These are phyloP conservation scores for Pseudomicrostroma phylloplanum DNA, from an alignment of 1,284 basidiomycete genomes.

Conservation along the genomic window DNA sequence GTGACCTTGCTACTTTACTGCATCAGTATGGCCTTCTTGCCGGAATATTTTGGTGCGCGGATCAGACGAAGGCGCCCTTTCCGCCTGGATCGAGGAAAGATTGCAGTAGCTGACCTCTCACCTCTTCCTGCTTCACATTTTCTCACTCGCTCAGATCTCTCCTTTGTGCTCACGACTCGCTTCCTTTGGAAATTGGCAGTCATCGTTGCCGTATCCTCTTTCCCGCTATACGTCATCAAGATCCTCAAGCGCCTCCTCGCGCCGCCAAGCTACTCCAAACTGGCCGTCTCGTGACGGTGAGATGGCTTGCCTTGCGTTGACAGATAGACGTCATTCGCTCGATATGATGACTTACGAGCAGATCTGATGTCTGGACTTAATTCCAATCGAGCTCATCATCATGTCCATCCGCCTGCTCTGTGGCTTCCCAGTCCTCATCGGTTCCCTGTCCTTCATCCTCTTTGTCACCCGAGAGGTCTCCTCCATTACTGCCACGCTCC, in stretches of 20 bases:
- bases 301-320: too few relatives aligned
- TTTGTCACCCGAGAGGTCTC: neutral
- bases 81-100: too few relatives aligned
- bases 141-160: conserved; percentile 63
- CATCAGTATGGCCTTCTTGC: conserved; percentile 84
- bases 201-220: conserved; percentile 81
- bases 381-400: conserved; percentile 3
- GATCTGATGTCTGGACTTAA: too few relatives aligned
- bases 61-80: too few relatives aligned
- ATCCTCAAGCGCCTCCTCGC: conserved; percentile 75
- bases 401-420: neutral
- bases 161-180: conserved; percentile 77
- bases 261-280: conserved; percentile 89
- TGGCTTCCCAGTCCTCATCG: neutral
- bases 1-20: conserved; percentile 83
- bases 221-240: conserved; percentile 88
- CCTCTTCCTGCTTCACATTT: neutral
- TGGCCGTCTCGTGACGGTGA: conserved; percentile 32
- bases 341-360: too few relatives aligned
- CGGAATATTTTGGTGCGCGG: conserved; percentile 76
- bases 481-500: conserved; percentile 5
- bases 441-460: neutral
- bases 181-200: conserved; percentile 86
- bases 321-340: too few relatives aligned
- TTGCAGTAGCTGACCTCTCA: neutral